Percentiles rank a stretch among this genome's conserved stretches.
phyloP scores from a whole-genome alignment of 352 stramenopile genomes.

The Phytopythium ostracodes region DNA sequence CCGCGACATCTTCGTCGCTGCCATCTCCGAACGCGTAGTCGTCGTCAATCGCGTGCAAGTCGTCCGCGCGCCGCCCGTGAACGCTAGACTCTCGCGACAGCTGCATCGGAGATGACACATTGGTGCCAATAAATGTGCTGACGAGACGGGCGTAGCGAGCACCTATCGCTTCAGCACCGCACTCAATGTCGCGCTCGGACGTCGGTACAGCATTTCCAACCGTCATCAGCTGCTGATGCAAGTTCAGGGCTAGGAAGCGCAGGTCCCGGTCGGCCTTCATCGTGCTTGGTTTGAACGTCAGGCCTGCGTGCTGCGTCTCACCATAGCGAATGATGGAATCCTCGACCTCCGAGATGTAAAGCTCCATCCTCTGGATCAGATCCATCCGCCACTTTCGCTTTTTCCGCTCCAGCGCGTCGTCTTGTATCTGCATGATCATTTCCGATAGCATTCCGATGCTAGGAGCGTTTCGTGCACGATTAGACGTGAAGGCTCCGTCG shows the following conservation, averaged over 20 bases:
- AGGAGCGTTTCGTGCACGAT: constrained; percentile 20
- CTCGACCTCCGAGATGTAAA: constrained; percentile 80
- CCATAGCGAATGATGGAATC: constrained; percentile 74
- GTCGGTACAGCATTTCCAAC: constrained; percentile 67
- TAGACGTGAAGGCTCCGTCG: constrained; percentile 12
- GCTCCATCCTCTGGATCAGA: constrained; percentile 69
- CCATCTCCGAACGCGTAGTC: constrained; percentile 24
- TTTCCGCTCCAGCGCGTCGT: constrained; percentile 72
- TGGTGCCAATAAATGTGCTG: constrained; percentile 50
- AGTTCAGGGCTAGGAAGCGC: constrained; percentile 76
- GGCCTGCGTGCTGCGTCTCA: constrained; percentile 50
- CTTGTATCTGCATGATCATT: constrained; percentile 87
- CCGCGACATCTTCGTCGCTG: constrained; percentile 8
- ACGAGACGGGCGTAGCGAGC: constrained; percentile 47
- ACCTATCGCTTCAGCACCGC: constrained; percentile 31
- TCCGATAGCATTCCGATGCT: constrained; percentile 82
- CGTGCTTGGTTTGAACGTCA: constrained; percentile 86
- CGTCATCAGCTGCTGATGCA: constrained; percentile 82
- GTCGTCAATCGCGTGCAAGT: constrained; percentile 27
- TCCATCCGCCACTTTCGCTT: constrained; percentile 77
- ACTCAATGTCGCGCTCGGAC: constrained; percentile 46
- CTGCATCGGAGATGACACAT: constrained; percentile 36
- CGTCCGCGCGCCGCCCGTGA: constrained; percentile 22
- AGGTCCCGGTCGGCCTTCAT: constrained; percentile 82
- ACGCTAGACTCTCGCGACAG: constrained; percentile 24